These are phyloP conservation scores for Raffaelea arxii DNA, from an alignment of 2,329 filamentous ascomycete genomes.

Conservation along the genomic window DNA sequence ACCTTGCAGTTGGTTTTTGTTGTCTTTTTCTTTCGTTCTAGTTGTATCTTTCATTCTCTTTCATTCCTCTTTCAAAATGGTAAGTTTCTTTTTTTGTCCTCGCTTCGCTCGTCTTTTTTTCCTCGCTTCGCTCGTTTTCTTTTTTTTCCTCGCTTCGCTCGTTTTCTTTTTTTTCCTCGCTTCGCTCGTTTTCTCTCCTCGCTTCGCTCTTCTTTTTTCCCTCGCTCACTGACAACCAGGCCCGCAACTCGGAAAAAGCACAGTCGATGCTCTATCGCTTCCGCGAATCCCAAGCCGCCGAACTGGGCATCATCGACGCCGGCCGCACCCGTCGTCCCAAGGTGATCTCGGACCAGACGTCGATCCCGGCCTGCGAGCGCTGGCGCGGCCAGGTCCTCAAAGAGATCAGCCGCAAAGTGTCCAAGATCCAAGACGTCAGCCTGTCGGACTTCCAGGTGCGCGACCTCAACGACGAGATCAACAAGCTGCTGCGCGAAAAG, in stretches of 20 bases:
- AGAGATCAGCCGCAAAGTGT: slow-evolving; percentile 93
- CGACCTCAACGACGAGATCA: slow-evolving; percentile 98
- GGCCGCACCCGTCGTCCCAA: slow-evolving; percentile 84
- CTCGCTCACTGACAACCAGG: slow-evolving; percentile 38
- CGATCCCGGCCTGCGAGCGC: slow-evolving; percentile 84
- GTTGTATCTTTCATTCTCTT: no score
- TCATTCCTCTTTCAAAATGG: no score
- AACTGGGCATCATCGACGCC: slow-evolving; percentile 91
- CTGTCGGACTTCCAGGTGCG: slow-evolving; percentile 96
- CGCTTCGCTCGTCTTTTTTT: no score
- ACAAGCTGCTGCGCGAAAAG: slow-evolving; percentile 97
- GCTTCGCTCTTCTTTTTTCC: no score
- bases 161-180: no score
- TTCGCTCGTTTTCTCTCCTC: no score
- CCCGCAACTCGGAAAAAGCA: slow-evolving; percentile 95
- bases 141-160: no score
- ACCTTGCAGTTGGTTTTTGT: no score
- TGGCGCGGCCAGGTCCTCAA: slow-evolving; percentile 97
- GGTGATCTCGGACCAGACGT: slow-evolving; percentile 75
- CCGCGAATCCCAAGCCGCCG: slow-evolving; percentile 90
- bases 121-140: no score
- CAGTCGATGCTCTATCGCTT: slow-evolving; percentile 99
- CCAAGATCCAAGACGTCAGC: slow-evolving; percentile 82
- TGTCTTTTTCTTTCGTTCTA: no score
- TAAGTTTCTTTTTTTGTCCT: no score